Base-by-base conservation (phyloP, 495 filamentous ascomycete genomes). In the Physcia stellaris region DNA sequence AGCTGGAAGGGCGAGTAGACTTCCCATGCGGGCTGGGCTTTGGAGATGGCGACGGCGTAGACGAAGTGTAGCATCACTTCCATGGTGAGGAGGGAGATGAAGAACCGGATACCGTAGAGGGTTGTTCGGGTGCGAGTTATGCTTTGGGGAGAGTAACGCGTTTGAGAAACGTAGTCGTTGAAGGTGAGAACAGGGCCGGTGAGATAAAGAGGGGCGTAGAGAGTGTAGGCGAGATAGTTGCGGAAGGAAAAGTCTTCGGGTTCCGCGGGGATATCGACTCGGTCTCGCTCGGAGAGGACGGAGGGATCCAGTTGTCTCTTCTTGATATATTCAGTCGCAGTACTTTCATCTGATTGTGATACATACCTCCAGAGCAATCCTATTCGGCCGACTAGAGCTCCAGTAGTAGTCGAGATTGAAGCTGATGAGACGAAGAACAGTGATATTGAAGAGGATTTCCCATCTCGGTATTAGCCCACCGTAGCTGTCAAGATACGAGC, bases 351-450 rank as follows among this genome's bases (percentile, higher is more conserved):
- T 42, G 4, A 21, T 45, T 37, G 35, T 43, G 28, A 40, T 21
- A 52, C 77, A 57, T 70, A 98, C 90, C 83, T 98, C 88, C 32
- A 94, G 57, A 16, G 80, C 71, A 48, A 75, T 86, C 28, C 68
- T 64, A 23, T 62, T 64, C 20, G 71, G 61, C 37, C 69, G 68
- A 48, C 83, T 71, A 0, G 83, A 58, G 45, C 84, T 86, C 90
- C 92, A 99, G 59, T 88, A 83, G 59, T 93, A 86, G 54, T 99
- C 90, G 50, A 99, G 61, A 56, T 96, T 95, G 71, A 94, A 99
- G 57, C 86, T 93, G 42, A 99, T 85, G 29, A 95, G 63, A 17
- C 90, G 75, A 28, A 99, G 63, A 4, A 94, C 71, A n/a, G 90
- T 95, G 43, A 99, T 73, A 48, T 96, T 99, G 70, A 99, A 99